phyloP scores from a whole-genome alignment of 371 early-diverging fungal species.

The Zancudomyces culisetae region DNA sequence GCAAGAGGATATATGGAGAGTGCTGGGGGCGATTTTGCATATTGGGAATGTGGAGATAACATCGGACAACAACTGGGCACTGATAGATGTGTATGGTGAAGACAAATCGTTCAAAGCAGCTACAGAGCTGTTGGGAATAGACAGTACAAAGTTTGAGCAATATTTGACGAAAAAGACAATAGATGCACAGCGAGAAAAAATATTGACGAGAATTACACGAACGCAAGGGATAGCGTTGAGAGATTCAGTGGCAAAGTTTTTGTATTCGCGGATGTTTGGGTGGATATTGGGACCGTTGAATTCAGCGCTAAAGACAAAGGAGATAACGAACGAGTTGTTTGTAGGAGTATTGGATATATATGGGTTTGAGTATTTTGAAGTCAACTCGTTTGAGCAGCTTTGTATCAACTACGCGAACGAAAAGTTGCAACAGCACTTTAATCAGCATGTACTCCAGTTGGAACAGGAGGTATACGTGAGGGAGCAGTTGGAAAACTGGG shows the following conservation, averaged over 20 bases:
- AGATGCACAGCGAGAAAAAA: slow-evolving; percentile 68
- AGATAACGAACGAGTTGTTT: slow-evolving; percentile 29
- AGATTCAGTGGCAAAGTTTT: slow-evolving; percentile 84
- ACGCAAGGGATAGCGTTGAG: slow-evolving; percentile 58
- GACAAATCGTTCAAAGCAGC: slow-evolving; percentile 52
- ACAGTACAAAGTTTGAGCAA: slow-evolving; percentile 36
- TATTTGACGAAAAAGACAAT: slow-evolving; percentile 71
- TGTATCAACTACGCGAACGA: slow-evolving; percentile 98
- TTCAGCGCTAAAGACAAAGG: slow-evolving; percentile 33
- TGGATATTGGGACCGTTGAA: slow-evolving; percentile 81
- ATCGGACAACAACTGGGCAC: slow-evolving; percentile 33
- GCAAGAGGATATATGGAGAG: slow-evolving; percentile 76
- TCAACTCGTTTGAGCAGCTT: slow-evolving; percentile 98
- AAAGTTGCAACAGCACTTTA: slow-evolving; percentile 94
- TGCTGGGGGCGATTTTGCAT: slow-evolving; percentile 78
- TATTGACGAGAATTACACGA: slow-evolving; percentile 47
- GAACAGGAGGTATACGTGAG: slow-evolving; percentile 93
- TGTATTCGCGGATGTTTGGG: slow-evolving; percentile 87
- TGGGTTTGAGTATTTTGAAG: slow-evolving; percentile 91
- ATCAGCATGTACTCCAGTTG: slow-evolving; percentile 79
- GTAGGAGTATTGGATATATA: slow-evolving; percentile 95
- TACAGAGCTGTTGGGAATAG: slow-evolving; percentile 53
- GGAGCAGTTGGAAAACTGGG: slow-evolving; percentile 72
- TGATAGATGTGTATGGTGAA: slow-evolving; percentile 32
- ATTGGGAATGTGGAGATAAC: slow-evolving; percentile 76